phyloP scores from a whole-genome alignment of 768 basidiomycete genomes.

The Leccinum pellstonianum region DNA sequence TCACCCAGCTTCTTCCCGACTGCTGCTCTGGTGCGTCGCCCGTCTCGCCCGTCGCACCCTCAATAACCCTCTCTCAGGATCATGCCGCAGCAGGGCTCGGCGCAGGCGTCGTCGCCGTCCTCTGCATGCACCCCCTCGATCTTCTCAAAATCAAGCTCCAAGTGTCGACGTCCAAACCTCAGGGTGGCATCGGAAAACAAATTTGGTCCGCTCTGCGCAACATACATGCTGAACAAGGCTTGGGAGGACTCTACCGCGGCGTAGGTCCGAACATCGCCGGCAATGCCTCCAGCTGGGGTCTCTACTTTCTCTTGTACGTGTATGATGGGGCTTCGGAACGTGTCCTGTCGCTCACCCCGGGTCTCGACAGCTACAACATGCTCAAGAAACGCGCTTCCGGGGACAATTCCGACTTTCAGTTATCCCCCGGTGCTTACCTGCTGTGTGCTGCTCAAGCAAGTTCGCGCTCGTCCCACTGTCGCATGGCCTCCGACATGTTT shows the following conservation, averaged over 20 bases:
- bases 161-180: slow-evolving; percentile 67
- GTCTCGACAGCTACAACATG: slow-evolving; percentile 76
- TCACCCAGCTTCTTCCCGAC: slow-evolving; percentile 44
- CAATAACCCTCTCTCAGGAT: slow-evolving; percentile 54
- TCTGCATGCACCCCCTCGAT: slow-evolving; percentile 97
- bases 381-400: slow-evolving; percentile 78
- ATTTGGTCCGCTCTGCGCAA: slow-evolving; percentile 75
- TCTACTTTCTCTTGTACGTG: slow-evolving; percentile 93
- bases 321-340: neutral
- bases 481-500: slow-evolving; percentile 7
- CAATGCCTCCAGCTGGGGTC: slow-evolving; percentile 94
- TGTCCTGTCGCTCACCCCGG: slow-evolving; percentile 5
- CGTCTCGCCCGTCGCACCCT: neutral
- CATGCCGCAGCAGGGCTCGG: slow-evolving; percentile 93
- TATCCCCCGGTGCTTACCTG: slow-evolving; percentile 79
- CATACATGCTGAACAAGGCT: slow-evolving; percentile 74
- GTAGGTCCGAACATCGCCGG: slow-evolving; percentile 89
- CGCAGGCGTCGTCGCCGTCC: slow-evolving; percentile 87
- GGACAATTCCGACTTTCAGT: slow-evolving; percentile 59
- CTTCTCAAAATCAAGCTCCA: slow-evolving; percentile 93
- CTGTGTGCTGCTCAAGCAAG: slow-evolving; percentile 95
- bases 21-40: slow-evolving; percentile 31
- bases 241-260: slow-evolving; percentile 87
- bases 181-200: slow-evolving; percentile 62
- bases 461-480: slow-evolving; percentile 48